Evolutionary conservation across 1,284 basidiomycete genomes (phyloP).

Genomic region (Irpex lacteus): DNA sequence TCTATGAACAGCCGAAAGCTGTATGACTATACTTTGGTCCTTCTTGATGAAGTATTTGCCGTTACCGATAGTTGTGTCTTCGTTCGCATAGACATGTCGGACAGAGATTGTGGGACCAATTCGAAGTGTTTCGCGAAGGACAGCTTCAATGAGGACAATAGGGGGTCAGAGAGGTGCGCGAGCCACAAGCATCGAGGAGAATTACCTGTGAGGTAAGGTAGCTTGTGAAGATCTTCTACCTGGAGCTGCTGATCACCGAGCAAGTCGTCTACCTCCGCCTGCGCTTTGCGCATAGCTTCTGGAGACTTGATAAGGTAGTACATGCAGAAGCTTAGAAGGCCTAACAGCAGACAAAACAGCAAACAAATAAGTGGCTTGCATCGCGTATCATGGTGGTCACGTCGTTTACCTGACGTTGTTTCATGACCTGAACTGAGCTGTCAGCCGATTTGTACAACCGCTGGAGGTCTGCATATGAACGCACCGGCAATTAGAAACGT

Average conservation of each 20-base stretch:
- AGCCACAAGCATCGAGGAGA: neutral
- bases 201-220: slow-evolving; percentile 43
- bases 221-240: slow-evolving; percentile 37
- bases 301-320: slow-evolving; percentile 48
- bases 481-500: slow-evolving; percentile 52
- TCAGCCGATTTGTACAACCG: neutral
- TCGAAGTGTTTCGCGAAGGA: slow-evolving; percentile 46
- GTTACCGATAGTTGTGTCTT: slow-evolving; percentile 37
- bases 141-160: slow-evolving; percentile 25
- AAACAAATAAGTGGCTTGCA: neutral
- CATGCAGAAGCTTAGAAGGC: slow-evolving; percentile 36
- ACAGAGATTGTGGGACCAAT: slow-evolving; percentile 39
- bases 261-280: slow-evolving; percentile 44
- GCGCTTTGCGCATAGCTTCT: slow-evolving; percentile 39
- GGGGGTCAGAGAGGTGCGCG: no score
- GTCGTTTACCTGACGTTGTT: slow-evolving; percentile 38
- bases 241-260: slow-evolving; percentile 37
- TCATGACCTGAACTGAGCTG: slow-evolving; percentile 35
- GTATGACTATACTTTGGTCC: slow-evolving; percentile 29
- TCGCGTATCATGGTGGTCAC: neutral
- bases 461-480: neutral
- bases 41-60: slow-evolving; percentile 41
- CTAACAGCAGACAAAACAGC: slow-evolving; percentile 15
- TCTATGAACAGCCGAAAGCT: slow-evolving; percentile 34
- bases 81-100: slow-evolving; percentile 31